phyloP scores from a whole-genome alignment of 768 basidiomycete genomes.

The Mycena indigotica region DNA sequence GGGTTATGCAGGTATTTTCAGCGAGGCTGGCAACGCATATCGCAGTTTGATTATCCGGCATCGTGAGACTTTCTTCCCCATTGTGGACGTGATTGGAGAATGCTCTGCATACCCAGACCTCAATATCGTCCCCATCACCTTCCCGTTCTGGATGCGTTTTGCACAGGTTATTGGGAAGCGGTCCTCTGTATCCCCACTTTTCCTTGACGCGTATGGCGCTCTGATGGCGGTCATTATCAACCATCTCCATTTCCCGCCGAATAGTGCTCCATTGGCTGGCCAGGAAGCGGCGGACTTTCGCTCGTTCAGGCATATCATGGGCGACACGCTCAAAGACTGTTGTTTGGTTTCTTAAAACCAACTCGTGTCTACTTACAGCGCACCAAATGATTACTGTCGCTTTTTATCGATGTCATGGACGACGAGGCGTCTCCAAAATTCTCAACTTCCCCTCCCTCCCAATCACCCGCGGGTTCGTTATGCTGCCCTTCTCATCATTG shows the following conservation, averaged over 20 bases:
- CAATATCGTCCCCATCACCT: slow-evolving; percentile 96
- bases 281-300: slow-evolving; percentile 95
- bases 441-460: slow-evolving; percentile 92
- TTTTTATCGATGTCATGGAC: slow-evolving; percentile 78
- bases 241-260: slow-evolving; percentile 89
- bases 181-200: slow-evolving; percentile 68
- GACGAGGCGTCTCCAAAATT: slow-evolving; percentile 91
- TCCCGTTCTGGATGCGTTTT: slow-evolving; percentile 97
- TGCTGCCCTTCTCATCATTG: slow-evolving; percentile 91
- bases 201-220: slow-evolving; percentile 79
- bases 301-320: slow-evolving; percentile 96
- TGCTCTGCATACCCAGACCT: slow-evolving; percentile 93
- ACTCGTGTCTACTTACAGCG: slow-evolving; percentile 77
- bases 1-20: slow-evolving; percentile 88
- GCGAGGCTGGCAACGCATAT: slow-evolving; percentile 98
- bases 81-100: slow-evolving; percentile 91
- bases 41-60: slow-evolving; percentile 85
- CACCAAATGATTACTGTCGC: slow-evolving; percentile 80
- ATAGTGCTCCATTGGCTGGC: slow-evolving; percentile 60
- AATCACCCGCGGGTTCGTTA: slow-evolving; percentile 90
- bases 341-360: slow-evolving; percentile 88
- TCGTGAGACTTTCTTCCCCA: slow-evolving; percentile 88
- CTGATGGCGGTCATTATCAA: slow-evolving; percentile 85
- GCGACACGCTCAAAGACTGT: slow-evolving; percentile 98
- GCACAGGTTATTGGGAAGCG: slow-evolving; percentile 87